phyloP scores from a whole-genome alignment of 2,329 filamentous ascomycete genomes.

The Sporothrix pseudoabietina region DNA sequence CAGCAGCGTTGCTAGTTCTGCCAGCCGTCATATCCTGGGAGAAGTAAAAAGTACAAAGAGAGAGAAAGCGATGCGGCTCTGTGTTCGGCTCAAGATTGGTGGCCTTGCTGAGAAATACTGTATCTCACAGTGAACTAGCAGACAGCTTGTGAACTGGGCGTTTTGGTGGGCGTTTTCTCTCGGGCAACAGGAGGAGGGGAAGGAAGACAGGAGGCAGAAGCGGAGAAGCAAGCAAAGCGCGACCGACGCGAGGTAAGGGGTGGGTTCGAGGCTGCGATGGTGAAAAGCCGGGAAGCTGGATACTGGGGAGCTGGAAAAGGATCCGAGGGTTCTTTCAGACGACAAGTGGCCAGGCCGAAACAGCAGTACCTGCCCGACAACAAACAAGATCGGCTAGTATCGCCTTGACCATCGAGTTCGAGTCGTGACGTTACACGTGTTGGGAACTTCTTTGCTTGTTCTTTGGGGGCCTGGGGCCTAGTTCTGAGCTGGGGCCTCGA shows the following conservation, averaged over 20 bases:
- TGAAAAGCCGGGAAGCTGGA: neutral
- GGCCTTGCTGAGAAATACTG: slow-evolving; percentile 20
- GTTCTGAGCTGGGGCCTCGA: neutral
- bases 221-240: slow-evolving; percentile 5
- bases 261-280: neutral
- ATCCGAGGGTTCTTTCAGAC: neutral
- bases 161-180: slow-evolving; percentile 18
- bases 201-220: neutral
- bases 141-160: neutral
- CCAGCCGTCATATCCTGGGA: slow-evolving; percentile 37
- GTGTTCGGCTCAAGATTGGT: slow-evolving; percentile 16
- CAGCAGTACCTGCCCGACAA: neutral
- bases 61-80: neutral
- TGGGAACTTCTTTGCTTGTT: neutral
- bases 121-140: neutral
- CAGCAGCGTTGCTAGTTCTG: slow-evolving; percentile 42
- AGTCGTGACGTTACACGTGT: slow-evolving; percentile 25
- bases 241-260: slow-evolving; percentile 16
- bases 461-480: neutral
- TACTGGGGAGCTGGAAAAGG: neutral
- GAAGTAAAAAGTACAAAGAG: neutral
- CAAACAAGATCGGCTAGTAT: slow-evolving; percentile 2
- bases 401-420: slow-evolving; percentile 5
- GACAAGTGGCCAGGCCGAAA: neutral
- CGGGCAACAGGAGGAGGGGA: neutral